A percentile compares a stretch with the other conserved stretches of the same genome.
phyloP scores from a whole-genome alignment of 305 asterid species.

The Fraxinus sp. region DNA sequence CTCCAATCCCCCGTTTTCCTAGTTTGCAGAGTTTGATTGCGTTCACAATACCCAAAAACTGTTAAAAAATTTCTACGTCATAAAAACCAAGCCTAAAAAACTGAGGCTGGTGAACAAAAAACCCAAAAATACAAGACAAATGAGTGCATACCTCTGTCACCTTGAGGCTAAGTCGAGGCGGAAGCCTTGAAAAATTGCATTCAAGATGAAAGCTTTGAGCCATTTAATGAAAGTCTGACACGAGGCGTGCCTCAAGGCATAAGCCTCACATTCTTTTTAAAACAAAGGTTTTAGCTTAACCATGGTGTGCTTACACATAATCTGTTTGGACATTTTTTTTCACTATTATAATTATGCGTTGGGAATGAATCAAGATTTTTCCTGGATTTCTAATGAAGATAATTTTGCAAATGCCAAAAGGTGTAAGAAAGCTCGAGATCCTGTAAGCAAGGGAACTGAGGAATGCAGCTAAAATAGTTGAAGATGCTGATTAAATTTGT shows the following conservation, averaged over 20 bases:
- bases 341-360: background rate
- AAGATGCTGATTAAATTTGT: background rate
- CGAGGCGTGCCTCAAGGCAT: background rate
- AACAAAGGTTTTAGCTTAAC: background rate
- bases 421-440: background rate
- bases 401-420: background rate
- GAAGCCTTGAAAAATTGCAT: background rate
- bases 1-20: background rate
- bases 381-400: background rate
- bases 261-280: background rate
- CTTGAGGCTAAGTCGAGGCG: background rate
- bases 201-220: background rate
- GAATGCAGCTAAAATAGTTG: background rate
- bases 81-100: background rate
- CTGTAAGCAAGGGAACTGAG: background rate
- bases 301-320: background rate
- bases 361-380: background rate
- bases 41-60: background rate
- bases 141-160: background rate
- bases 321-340: background rate
- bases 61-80: background rate
- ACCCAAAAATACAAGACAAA: background rate
- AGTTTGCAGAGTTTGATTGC: background rate
- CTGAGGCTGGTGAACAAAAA: background rate
- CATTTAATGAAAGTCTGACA: background rate